Evolutionary conservation across 2,329 filamentous ascomycete species (phyloP).

Genomic region (Madurella fahalii): DNA sequence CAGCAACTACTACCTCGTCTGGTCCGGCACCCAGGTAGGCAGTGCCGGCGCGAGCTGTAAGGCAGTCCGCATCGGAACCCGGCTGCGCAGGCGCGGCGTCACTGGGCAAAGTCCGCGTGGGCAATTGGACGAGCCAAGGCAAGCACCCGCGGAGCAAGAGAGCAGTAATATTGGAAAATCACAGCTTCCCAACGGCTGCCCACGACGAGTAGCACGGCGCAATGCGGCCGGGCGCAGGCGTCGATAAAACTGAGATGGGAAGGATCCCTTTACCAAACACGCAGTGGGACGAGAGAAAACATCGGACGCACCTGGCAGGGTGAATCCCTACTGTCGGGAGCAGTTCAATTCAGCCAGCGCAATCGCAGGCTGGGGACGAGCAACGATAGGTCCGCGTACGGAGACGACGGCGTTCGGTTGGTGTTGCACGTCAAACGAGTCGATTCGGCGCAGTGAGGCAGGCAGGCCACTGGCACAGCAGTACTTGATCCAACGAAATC

Average conservation of each 20-base stretch:
- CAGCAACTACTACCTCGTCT: not conserved
- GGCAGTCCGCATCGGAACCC: not conserved
- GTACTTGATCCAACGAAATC: not conserved
- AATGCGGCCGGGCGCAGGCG: no score
- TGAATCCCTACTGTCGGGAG: not conserved
- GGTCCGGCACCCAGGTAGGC: not conserved
- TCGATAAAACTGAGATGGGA: not conserved
- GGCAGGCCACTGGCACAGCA: slow-evolving; percentile 11
- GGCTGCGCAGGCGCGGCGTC: no score
- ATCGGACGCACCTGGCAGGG: slow-evolving; percentile 5
- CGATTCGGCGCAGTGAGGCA: slow-evolving; percentile 6
- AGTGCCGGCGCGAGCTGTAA: not conserved
- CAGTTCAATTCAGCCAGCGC: not conserved
- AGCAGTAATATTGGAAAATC: not conserved
- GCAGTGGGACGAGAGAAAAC: not conserved
- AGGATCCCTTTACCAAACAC: not conserved
- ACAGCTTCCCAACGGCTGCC: not conserved
- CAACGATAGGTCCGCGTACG: not conserved
- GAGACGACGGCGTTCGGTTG: not conserved
- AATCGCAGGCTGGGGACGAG: not conserved
- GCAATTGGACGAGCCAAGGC: not conserved
- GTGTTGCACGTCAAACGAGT: not conserved
- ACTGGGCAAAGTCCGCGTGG: no score
- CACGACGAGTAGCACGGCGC: not conserved
- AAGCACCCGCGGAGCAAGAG: not conserved